Conservation (phyloP, 1,284 basidiomycete genomes). For the Cryptococcus sp. region DNA sequence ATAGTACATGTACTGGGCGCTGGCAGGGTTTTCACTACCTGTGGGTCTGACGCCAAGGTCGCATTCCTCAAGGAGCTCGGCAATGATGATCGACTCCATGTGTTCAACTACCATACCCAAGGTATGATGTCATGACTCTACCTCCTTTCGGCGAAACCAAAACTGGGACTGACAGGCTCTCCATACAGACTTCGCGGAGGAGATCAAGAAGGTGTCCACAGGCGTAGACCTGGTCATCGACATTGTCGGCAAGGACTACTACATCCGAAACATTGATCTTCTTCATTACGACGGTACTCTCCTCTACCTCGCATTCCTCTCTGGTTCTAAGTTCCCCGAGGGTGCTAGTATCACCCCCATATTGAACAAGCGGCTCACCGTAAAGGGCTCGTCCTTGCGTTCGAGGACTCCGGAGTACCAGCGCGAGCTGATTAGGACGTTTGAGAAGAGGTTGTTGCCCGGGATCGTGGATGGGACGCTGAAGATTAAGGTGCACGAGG, state of each 20-base stretch:
- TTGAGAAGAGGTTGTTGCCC: slow-evolving; percentile 57
- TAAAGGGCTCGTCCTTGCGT: slow-evolving; percentile 85
- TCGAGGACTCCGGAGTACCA: slow-evolving; percentile 78
- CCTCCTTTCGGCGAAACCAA: too few species aligned
- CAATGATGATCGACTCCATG: slow-evolving; percentile 61
- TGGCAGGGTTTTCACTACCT: slow-evolving; percentile 72
- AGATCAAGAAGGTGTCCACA: slow-evolving; percentile 46
- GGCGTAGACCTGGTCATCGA: slow-evolving; percentile 73
- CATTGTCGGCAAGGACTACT: slow-evolving; percentile 65
- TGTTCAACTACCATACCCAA: slow-evolving; percentile 80
- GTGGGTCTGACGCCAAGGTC: slow-evolving; percentile 80
- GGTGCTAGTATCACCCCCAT: slow-evolving; percentile 63
- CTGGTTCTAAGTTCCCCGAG: slow-evolving; percentile 63
- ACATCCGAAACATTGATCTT: slow-evolving; percentile 72
- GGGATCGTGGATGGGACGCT: slow-evolving; percentile 65
- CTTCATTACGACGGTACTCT: slow-evolving; percentile 76
- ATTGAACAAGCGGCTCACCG: slow-evolving; percentile 74
- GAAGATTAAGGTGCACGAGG: slow-evolving; percentile 73
- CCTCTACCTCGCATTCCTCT: slow-evolving; percentile 49
- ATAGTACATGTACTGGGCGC: slow-evolving; percentile 39
- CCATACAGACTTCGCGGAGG: slow-evolving; percentile 52
- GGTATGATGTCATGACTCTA: slow-evolving; percentile 52
- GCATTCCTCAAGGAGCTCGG: slow-evolving; percentile 62
- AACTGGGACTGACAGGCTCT: not conserved
- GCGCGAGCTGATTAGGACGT: slow-evolving; percentile 67